Conservation (phyloP, 257 asterid genomes). For the Nicotiana benthamiana region DNA sequence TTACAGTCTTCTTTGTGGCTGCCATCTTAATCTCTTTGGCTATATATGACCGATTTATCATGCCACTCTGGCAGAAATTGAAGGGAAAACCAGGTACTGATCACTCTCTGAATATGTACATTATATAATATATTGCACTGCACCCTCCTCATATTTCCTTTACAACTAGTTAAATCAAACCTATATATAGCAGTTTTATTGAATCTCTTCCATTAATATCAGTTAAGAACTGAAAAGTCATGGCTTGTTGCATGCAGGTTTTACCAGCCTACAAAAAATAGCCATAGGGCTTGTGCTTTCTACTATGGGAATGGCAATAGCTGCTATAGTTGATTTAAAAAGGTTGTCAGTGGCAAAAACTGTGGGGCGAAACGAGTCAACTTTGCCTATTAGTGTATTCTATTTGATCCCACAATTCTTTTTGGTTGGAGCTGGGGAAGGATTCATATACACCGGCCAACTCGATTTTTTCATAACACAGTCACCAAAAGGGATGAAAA, state of each 20-base stretch:
- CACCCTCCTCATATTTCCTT: too few species aligned
- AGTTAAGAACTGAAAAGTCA: too few species aligned
- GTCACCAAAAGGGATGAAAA: slow-evolving; percentile 92
- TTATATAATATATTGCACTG: too few species aligned
- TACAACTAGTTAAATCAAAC: too few species aligned
- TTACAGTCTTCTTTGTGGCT: slow-evolving; percentile 77
- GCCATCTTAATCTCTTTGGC: slow-evolving; percentile 66
- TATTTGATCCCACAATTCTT: slow-evolving; percentile 74
- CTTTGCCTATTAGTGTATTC: slow-evolving; percentile 64
- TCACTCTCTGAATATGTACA: too few species aligned
- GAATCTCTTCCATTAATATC: too few species aligned
- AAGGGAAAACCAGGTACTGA: slow-evolving; percentile 63
- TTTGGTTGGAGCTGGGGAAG: slow-evolving; percentile 83
- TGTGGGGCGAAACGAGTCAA: slow-evolving; percentile 9
- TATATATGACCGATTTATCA: slow-evolving; percentile 59
- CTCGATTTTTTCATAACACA: slow-evolving; percentile 86
- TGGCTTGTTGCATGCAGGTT: slow-evolving; percentile 33
- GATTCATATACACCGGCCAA: slow-evolving; percentile 87
- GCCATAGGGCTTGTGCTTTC: slow-evolving; percentile 62
- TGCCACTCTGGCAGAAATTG: slow-evolving; percentile 81
- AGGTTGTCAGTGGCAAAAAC: slow-evolving; percentile 53
- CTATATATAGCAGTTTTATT: too few species aligned
- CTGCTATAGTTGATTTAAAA: slow-evolving; percentile 60
- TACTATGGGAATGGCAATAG: slow-evolving; percentile 68
- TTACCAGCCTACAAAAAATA: slow-evolving; percentile 59